phyloP scores from a whole-genome alignment of 1,284 basidiomycete species.

The Melampsora allii-populina region DNA sequence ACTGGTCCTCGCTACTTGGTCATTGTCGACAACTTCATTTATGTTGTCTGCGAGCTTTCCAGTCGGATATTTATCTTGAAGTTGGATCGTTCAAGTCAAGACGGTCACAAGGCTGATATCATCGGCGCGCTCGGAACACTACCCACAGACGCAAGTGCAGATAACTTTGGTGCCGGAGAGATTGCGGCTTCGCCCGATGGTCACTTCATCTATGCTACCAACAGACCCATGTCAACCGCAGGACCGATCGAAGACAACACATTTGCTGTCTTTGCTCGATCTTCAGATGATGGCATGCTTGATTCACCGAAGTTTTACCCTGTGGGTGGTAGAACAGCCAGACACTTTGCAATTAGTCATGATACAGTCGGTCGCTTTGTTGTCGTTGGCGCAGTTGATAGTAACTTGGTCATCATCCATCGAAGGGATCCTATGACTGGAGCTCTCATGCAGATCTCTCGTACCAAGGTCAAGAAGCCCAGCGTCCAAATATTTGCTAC shows the following conservation, averaged over 20 bases:
- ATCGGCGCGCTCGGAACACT: neutral
- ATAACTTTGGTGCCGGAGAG: slow-evolving; percentile 29
- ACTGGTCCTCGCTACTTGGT: slow-evolving; percentile 29
- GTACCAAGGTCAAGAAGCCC: neutral
- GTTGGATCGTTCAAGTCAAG: neutral
- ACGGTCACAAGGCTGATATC: slow-evolving; percentile 13
- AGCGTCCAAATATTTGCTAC: slow-evolving; percentile 3
- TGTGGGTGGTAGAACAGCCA: neutral
- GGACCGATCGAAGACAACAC: slow-evolving; percentile 14
- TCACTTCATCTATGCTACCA: slow-evolving; percentile 35
- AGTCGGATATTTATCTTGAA: slow-evolving; percentile 15
- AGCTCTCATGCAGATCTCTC: slow-evolving; percentile 3
- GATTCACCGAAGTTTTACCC: neutral
- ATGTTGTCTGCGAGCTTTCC: slow-evolving; percentile 28
- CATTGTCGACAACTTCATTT: slow-evolving; percentile 5
- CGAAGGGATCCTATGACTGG: slow-evolving; percentile 13
- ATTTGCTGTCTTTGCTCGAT: slow-evolving; percentile 22
- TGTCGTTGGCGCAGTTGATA: slow-evolving; percentile 3
- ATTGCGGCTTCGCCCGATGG: slow-evolving; percentile 23
- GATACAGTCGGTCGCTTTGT: slow-evolving; percentile 1
- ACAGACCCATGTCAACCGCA: slow-evolving; percentile 5
- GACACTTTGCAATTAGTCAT: slow-evolving; percentile 6
- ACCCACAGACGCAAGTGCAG: slow-evolving; percentile 5
- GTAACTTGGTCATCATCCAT: slow-evolving; percentile 8
- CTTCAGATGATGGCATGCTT: neutral